Evolutionary conservation across 345 rosid genomes (phyloP), one percentile per base, ranked within the genome.

Genomic region (Luvunga scandens): DNA sequence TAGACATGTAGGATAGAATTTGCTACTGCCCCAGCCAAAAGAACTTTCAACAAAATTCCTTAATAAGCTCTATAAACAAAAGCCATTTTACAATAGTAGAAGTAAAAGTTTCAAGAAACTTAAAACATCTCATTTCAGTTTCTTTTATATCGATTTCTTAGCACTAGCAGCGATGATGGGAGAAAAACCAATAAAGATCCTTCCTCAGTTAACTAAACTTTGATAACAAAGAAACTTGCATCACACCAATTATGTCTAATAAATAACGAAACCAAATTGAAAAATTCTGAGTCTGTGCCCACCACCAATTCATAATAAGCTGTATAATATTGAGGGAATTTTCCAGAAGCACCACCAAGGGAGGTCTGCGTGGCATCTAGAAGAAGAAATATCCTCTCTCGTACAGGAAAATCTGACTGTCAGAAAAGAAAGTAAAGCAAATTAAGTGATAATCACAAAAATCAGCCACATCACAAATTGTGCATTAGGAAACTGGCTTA

Each of bases 291-390:
- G 59, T 66, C 39, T 81, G 69, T 77, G 90, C 99, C 82, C 76
- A 95, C 99, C 97, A 95, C 96, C 84, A 95, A 86, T 9, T 95
- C 99, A 79, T 86, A 89, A 77, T 93, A 95, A 62, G 99, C 91
- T 59, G 87, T 42, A 75, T 90, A 93, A 84, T 93, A 95, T 84
- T 92, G 96, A 61, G 99, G 95, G 82, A 92, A 93, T 83, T 87
- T 93, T 78, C 99, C 98, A 57, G 92, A 75, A 79, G 94, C 88
- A 75, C 98, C 98, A 75, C 98, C 99, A 75, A 95, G 88, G 73
- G 98, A 88, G 67, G 97, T 93, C 85, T 95, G 99, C 50, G 97
- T 93, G 59, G 99, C 99, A 88, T 95, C 98, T 66, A 95, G 89
- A 85, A 95, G 99, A 68, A 93, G 92, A 86, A 95, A 95, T 80